Percentiles rank a stretch among this genome's conserved stretches.
Conservation (phyloP, 345 rosid genomes). For the Eucalyptus caleyi region DNA sequence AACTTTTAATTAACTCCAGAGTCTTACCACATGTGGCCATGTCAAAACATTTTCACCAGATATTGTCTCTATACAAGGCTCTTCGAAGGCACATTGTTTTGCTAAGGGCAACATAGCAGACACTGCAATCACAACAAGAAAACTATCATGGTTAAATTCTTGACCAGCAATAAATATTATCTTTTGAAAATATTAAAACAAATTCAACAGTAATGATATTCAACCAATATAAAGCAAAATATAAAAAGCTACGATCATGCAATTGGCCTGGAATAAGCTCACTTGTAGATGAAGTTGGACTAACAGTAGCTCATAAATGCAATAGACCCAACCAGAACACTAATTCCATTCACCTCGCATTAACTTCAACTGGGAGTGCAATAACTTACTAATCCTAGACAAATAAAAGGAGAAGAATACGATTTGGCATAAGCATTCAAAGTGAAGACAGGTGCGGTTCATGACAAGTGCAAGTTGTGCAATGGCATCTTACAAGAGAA, state of each 20-base stretch:
- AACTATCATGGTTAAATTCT: background rate
- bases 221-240: background rate
- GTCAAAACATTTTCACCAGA: slow-evolving; percentile 81
- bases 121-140: slow-evolving; percentile 44
- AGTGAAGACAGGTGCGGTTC: background rate
- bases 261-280: background rate
- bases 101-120: slow-evolving; percentile 95
- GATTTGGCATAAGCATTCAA: background rate
- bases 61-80: slow-evolving; percentile 90
- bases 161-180: background rate
- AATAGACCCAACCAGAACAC: background rate
- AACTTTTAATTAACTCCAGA: background rate
- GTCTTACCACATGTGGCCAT: slow-evolving; percentile 87
- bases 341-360: background rate
- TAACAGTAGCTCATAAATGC: background rate
- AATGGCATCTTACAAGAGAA: background rate
- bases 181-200: background rate
- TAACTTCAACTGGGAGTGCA: background rate
- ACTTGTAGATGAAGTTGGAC: background rate
- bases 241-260: background rate
- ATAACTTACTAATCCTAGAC: background rate
- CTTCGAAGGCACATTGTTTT: slow-evolving; percentile 93
- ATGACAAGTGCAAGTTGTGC: background rate
- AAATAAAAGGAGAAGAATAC: background rate
- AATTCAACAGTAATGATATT: background rate